These are phyloP conservation scores for Euphrasia arctica DNA, from an alignment of 305 asterid species.

Conservation along the genomic window DNA sequence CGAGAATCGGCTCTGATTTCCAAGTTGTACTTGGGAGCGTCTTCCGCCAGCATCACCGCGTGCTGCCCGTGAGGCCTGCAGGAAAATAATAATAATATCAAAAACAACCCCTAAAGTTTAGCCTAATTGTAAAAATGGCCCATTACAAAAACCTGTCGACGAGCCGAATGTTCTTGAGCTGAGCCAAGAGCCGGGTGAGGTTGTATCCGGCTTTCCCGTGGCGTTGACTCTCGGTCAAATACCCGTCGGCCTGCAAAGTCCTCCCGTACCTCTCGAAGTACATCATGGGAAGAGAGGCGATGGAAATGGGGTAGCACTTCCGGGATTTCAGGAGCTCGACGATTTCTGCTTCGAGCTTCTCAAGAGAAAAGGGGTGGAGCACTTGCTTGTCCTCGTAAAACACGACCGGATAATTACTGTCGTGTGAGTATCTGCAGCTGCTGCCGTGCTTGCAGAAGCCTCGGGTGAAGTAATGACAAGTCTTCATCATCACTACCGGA, in stretches of 20 bases:
- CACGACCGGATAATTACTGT: slow-evolving; percentile 1
- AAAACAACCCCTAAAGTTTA: neutral
- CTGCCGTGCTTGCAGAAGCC: slow-evolving; percentile 87
- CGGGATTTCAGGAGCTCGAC: slow-evolving; percentile 59
- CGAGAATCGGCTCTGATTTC: slow-evolving; percentile 33
- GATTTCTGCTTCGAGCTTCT: slow-evolving; percentile 67
- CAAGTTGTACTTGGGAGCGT: slow-evolving; percentile 51
- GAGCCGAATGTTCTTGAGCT: slow-evolving; percentile 54
- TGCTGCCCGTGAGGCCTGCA: slow-evolving; percentile 96
- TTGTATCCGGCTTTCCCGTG: slow-evolving; percentile 91
- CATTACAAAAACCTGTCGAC: slow-evolving; percentile 53
- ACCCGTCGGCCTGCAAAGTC: slow-evolving; percentile 84
- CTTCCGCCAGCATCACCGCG: slow-evolving; percentile 71
- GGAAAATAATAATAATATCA: neutral
- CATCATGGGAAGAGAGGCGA: slow-evolving; percentile 83
- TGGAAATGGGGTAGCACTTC: slow-evolving; percentile 71
- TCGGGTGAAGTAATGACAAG: slow-evolving; percentile 72
- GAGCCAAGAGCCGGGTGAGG: slow-evolving; percentile 81
- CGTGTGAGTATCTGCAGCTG: slow-evolving; percentile 73
- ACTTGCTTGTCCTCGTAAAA: slow-evolving; percentile 37
- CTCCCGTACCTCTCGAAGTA: slow-evolving; percentile 67
- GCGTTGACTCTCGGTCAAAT: slow-evolving; percentile 86
- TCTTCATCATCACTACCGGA: slow-evolving; percentile 38
- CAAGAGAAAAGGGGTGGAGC: slow-evolving; percentile 59
- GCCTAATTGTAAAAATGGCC: neutral